Percentiles rank a stretch among this genome's conserved stretches.
These are phyloP conservation scores for Choiromyces venosus DNA, from an alignment of 495 filamentous ascomycete genomes.

Conservation along the genomic window DNA sequence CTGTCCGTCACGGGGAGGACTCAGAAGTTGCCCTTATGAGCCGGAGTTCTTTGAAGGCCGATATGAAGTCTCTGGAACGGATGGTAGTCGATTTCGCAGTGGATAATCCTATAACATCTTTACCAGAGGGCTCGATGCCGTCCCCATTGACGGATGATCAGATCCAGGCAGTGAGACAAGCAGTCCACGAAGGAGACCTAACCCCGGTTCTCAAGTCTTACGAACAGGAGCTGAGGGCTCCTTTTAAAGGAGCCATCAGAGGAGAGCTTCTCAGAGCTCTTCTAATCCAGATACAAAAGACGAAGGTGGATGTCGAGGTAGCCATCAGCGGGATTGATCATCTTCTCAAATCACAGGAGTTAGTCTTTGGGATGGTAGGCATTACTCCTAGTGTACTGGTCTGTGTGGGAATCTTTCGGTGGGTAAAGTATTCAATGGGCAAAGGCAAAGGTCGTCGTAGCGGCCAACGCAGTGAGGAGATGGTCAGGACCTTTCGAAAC, in stretches of 20 bases:
- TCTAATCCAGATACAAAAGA: conserved; percentile 95
- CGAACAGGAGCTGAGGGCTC: conserved; percentile 73
- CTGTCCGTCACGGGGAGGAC: conserved; percentile 82
- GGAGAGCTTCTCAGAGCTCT: conserved; percentile 87
- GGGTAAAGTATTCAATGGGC: conserved; percentile 61
- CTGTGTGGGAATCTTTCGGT: conserved; percentile 66
- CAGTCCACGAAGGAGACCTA: conserved; percentile 84
- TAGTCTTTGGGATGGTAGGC: conserved; percentile 94
- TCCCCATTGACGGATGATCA: conserved; percentile 51
- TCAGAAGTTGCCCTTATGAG: conserved; percentile 96
- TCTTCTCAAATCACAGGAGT: conserved; percentile 87
- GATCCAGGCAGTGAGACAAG: conserved; percentile 62
- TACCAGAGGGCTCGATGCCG: conserved; percentile 43
- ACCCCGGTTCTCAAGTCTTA: conserved; percentile 87
- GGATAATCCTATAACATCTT: conserved; percentile 59
- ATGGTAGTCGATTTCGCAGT: conserved; percentile 96
- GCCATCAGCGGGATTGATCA: conserved; percentile 91
- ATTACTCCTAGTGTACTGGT: conserved; percentile 86
- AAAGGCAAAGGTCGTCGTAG: conserved; percentile 59
- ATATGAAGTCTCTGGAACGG: conserved; percentile 83
- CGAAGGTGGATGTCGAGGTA: conserved; percentile 95
- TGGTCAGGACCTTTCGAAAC: conserved; percentile 69
- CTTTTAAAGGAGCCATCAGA: conserved; percentile 68
- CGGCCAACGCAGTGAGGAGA: conserved; percentile 57
- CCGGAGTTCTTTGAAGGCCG: conserved; percentile 77